Evolutionary conservation across 106 monocot genomes (phyloP).

Genomic region (Dactylorhiza incarnata): DNA sequence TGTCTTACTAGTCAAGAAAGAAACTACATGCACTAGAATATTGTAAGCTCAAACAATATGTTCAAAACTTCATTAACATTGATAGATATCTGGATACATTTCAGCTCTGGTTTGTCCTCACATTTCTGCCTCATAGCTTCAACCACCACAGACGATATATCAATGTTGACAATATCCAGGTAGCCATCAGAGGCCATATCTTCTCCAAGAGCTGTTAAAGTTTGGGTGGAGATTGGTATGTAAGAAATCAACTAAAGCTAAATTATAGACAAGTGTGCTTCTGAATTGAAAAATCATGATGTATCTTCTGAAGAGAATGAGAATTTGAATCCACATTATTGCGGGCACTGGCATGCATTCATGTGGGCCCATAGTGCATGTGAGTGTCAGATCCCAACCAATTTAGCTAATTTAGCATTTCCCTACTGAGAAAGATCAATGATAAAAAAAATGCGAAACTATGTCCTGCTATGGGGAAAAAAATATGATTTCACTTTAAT

Average conservation of each 20-base stretch:
- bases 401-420: too few relatives aligned
- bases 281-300: not conserved
- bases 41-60: not conserved
- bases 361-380: too few relatives aligned
- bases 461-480: not conserved
- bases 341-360: too few relatives aligned
- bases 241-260: not conserved
- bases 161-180: slow-evolving; percentile 67
- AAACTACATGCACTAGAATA: not conserved
- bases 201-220: slow-evolving; percentile 67
- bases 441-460: not conserved
- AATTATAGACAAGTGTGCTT: not conserved
- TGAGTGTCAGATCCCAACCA: too few relatives aligned
- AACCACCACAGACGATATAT: slow-evolving; percentile 90
- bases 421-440: not conserved
- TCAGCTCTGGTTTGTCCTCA: slow-evolving; percentile 42
- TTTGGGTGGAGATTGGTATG: not conserved
- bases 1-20: slow-evolving; percentile 18
- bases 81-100: slow-evolving; percentile 50
- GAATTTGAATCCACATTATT: not conserved
- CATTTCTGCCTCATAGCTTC: slow-evolving; percentile 81
- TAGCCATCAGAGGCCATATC: slow-evolving; percentile 77
- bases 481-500: not conserved
- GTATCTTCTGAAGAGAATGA: not conserved
- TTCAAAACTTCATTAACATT: not conserved